Base-by-base conservation (phyloP, 1,139 yeast species). In the Spathaspora jeffriesii region DNA sequence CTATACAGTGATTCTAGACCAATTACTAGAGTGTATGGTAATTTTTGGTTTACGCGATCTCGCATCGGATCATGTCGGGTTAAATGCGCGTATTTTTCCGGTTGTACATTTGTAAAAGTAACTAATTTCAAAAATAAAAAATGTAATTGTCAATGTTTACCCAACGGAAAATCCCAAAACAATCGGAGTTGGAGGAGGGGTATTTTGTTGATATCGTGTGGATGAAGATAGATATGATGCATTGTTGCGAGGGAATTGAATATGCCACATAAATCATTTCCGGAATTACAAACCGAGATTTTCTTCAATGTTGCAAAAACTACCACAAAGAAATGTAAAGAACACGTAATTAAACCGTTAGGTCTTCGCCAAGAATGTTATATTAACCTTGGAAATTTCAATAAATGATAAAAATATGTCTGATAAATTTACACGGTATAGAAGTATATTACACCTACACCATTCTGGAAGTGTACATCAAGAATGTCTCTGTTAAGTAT, bases 141-240 rank as follows among this genome's bases (percentile, higher is more conserved):
- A 32, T 34, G 38, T 17, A 22, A 34, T 34, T 34, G 38, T 34
- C 11, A 10, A 8, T 25, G 28, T 25, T 34, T 34, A 34, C 38
- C 38, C 38, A 34, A 18, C 38, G 38, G 38, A 34, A 34, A 34
- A 34, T 34, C 38, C 38, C 38, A 34, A 34, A 34, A 34, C 23
- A 34, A 18, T 34, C 38, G 38, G 38, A 34, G 38, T 18, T 34
- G 38, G 20, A 31, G 38, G 38, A 34, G 38, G 38, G 38, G 38
- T n/a, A 17, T 31, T 30, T 30, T 6, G 6, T 15, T 34, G 38
- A 34, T 34, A 17, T 34, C 38, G 38, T 34, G 22, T 34, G 38
- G 20, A 13, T 15, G 22, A 3, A 30, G 9, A 15, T 30, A n/a
- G 10, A 14, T 30, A 15, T 8, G 31, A 13, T 15, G 17, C 18